These are phyloP conservation scores for Whalleya microplaca DNA, from an alignment of 2,329 filamentous ascomycete species.

Conservation along the genomic window DNA sequence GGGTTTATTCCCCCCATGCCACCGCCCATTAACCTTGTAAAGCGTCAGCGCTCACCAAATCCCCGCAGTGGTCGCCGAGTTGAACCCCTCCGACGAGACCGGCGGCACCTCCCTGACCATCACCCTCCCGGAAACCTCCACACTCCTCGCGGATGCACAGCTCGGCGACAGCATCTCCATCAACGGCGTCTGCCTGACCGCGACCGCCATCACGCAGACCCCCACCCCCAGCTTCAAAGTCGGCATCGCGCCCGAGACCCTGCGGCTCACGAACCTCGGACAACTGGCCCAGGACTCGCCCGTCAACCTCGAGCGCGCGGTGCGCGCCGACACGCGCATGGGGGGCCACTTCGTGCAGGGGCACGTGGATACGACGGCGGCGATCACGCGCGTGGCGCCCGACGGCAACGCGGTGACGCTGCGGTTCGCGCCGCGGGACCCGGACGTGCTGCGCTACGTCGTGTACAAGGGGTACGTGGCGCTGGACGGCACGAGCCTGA, in stretches of 20 bases:
- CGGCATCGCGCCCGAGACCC: conserved; percentile 91
- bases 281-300: conserved; percentile 64
- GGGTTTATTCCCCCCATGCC: conserved; percentile 36
- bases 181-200: conserved; percentile 94
- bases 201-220: conserved; percentile 66
- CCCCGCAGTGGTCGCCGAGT: conserved; percentile 73
- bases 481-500: conserved; percentile 92
- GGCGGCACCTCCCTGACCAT: conserved; percentile 93
- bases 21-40: too few relatives aligned
- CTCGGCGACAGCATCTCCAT: conserved; percentile 93
- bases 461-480: conserved; percentile 97
- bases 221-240: conserved; percentile 73
- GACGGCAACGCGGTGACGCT: conserved; percentile 93
- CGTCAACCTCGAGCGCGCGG: conserved; percentile 94
- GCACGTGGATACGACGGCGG: conserved; percentile 89
- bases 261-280: conserved; percentile 94
- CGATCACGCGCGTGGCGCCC: conserved; percentile 70
- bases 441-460: conserved; percentile 77
- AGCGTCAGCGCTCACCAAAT: conserved; percentile 4
- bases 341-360: conserved; percentile 98
- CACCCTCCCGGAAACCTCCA: conserved; percentile 64
- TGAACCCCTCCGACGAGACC: conserved; percentile 79
- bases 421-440: conserved; percentile 73
- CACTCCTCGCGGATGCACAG: conserved; percentile 81
- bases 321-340: conserved; percentile 91